Base-by-base conservation (phyloP, 352 stramenopile species). In the Phytophthora cryptogea region DNA sequence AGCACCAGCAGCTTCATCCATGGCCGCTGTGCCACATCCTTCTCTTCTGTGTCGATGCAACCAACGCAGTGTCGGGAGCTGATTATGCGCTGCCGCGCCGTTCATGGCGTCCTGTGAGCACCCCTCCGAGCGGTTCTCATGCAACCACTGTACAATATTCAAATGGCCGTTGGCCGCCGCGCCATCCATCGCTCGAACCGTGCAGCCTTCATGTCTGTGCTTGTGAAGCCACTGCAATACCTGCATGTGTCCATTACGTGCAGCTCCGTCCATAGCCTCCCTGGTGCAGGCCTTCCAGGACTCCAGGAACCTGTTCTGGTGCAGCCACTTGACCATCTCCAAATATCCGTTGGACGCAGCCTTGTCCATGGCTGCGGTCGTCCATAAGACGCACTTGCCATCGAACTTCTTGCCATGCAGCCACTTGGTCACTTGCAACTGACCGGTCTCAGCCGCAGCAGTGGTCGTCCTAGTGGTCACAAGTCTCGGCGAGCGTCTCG, bases 311-410 rank as follows among this genome's bases (percentile, higher is more conserved):
- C 63, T 48, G 41, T 80, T 80, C 40, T 75, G 52, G 48, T 80
- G 63, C 16, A 80, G 64, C 59, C 59, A 80, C 36, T 77, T 69
- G 23, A 80, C 64, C 48, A 78, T 66, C 27, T 71, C 56, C 35
- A 74, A 46, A 33, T 72, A 53, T 4, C 68, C 69, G 23, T 72
- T 72, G 1, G 42, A 9, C 11, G 69, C 60, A 0, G 68, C 68
- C 27, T 66, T 66, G 17, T 74, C 58, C 62, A 78, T 74, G 2
- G 70, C 70, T 11, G 40, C 48, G 1, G 63, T 77, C 11, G 71
- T 74, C 56, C 67, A 76, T 23, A 72, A 53, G 7, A 39, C 64
- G 16, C 68, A 57, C 41, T 68, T 68, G 3, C 65, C 65, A 16
- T 70, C 62, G 16, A 74, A 54, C 14, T 70, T 63, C 14, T 67